Base-by-base conservation (phyloP, 2,329 filamentous ascomycete species). In the Trichoderma sp. region DNA sequence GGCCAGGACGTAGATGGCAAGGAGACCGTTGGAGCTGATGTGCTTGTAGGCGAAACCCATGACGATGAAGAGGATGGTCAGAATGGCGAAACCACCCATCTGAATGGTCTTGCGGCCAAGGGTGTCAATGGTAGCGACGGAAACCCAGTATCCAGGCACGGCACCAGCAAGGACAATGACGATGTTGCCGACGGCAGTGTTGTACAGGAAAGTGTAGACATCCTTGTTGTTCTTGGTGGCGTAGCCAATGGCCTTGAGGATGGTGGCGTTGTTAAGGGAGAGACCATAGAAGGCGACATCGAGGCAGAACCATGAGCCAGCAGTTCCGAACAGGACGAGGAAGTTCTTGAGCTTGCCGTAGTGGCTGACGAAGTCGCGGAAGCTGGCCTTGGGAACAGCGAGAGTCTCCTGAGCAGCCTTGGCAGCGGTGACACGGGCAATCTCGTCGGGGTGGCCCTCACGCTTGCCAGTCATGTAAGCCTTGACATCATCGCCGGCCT, bases 221-320 rank as follows among this genome's bases (percentile, higher is more conserved):
- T 84, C 87, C 65, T 74, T 75, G 45, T 78, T 78, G 70, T 74
- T 71, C 67, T 75, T 75, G 68, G 78, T 76, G 22, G 88, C 88
- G 80, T 89, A 94, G 59, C 91, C 92, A 73, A 94, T 93, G 4
- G 87, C 86, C 29, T 81, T 78, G 27, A 94, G 85, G 70, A 94
- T 92, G 68, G 87, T 86, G 27, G 89, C 87, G 78, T 92, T 93
- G 79, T 93, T 94, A 59, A 94, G 83, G 37, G 89, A 89, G 25
- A 94, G 85, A 64, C 89, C 88, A 72, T 90, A 90, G 76, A 87
- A 87, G 34, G 86, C 86, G 68, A 83, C 78, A 70, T 82, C 82
- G 64, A 92, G 88, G 79, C 91, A 86, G 79, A 94, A 94, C 92
- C 92, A 96, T 2, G 92, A 94, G 48, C 90, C 90, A 13, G 92